phyloP scores from a whole-genome alignment of 345 rosid species.

The Melaleuca alternifolia region DNA sequence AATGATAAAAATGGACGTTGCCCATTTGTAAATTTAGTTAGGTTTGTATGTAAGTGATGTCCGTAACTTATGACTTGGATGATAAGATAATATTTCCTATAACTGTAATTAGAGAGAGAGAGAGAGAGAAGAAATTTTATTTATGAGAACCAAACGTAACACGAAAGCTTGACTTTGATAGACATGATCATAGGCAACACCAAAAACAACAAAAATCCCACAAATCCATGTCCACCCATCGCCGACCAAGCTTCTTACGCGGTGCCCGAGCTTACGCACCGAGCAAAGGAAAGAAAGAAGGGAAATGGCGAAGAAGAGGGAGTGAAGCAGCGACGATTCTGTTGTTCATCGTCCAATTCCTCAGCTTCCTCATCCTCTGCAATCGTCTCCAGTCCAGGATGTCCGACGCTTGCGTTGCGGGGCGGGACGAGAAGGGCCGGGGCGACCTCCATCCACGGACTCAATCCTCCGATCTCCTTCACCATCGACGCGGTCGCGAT shows the following conservation, averaged over 20 bases:
- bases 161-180: background rate
- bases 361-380: slow-evolving; percentile 26
- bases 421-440: slow-evolving; percentile 18
- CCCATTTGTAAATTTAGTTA: too few relatives aligned
- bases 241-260: background rate
- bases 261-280: background rate
- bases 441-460: slow-evolving; percentile 29
- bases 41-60: too few relatives aligned
- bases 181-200: background rate
- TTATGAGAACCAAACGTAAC: background rate
- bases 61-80: too few relatives aligned
- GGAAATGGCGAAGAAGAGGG: background rate
- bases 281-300: background rate
- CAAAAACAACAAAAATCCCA: background rate
- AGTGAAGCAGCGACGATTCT: background rate
- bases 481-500: slow-evolving; percentile 3
- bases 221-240: background rate
- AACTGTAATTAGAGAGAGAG: background rate
- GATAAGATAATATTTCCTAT: too few relatives aligned
- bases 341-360: slow-evolving; percentile 2
- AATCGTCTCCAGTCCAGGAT: slow-evolving; percentile 36
- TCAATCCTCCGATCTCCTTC: slow-evolving; percentile 6
- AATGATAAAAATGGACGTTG: background rate
- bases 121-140: too few relatives aligned
- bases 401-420: slow-evolving; percentile 5